A percentile compares a stretch with the other conserved stretches of the same genome.
These are phyloP conservation scores for Aspergillus homomorphus DNA, from an alignment of 495 filamentous ascomycete species.

Conservation along the genomic window DNA sequence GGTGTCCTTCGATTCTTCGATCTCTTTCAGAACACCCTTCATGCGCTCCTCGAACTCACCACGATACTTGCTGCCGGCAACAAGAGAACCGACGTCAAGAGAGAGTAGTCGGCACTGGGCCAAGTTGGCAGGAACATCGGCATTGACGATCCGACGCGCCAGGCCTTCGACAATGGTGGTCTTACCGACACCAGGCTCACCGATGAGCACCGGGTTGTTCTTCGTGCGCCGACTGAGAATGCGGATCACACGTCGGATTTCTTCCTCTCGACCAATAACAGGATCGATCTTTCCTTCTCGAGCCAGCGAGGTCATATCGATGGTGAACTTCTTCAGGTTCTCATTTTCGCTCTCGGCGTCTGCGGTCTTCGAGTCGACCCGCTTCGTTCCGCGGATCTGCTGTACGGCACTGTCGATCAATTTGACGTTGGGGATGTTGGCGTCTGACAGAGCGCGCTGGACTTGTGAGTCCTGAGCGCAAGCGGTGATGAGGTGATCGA, in stretches of 20 bases:
- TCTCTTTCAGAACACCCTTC: conserved; percentile 98
- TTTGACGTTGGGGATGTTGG: conserved; percentile 89
- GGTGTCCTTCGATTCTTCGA: conserved; percentile 92
- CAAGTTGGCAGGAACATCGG: conserved; percentile 93
- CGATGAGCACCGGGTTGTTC: conserved; percentile 95
- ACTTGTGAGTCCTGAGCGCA: conserved; percentile 75
- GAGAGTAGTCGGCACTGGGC: conserved; percentile 90
- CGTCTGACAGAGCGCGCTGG: conserved; percentile 69
- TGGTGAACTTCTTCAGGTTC: conserved; percentile 94
- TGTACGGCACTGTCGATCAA: conserved; percentile 82
- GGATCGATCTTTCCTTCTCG: conserved; percentile 97
- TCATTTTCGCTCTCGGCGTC: conserved; percentile 88
- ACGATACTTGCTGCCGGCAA: conserved; percentile 95
- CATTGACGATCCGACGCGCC: conserved; percentile 92
- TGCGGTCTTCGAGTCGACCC: conserved; percentile 92
- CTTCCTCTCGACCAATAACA: conserved; percentile 95
- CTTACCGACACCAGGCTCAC: conserved; percentile 97
- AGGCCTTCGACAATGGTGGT: conserved; percentile 97
- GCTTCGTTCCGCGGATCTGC: conserved; percentile 83
- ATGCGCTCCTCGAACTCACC: conserved; percentile 98
- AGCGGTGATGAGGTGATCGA: conserved; percentile 88
- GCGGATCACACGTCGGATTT: conserved; percentile 89
- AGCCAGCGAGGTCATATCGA: conserved; percentile 93
- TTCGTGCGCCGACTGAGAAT: conserved; percentile 93
- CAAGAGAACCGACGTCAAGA: conserved; percentile 88